Base-by-base conservation (phyloP, 2,329 filamentous ascomycete species). In the Talaromyces sp. region DNA sequence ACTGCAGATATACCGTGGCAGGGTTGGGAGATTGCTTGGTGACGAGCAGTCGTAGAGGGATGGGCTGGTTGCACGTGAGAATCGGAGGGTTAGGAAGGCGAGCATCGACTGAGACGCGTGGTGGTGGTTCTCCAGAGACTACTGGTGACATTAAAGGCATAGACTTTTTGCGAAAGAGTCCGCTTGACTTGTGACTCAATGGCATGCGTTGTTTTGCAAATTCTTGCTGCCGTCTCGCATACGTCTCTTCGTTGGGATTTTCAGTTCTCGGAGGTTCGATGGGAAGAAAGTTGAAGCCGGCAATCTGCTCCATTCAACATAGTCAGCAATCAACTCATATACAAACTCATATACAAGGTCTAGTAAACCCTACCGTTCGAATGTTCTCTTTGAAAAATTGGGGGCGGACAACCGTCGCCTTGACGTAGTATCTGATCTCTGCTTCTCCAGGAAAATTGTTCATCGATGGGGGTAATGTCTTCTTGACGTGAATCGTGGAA, bases 401-500 rank as follows among this genome's bases (percentile, higher is more conserved):
- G 0, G 92, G 91, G n/a, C 92, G 83, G 69, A 92, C 90, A 6
- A 98, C 87, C 0, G 95, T 98, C n/a, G 89, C 91, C 74, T 99
- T 99, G 71, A 98, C 83, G 72, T 90, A 99, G 76, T 99, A 99
- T 66, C 88, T 85, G 62, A 98, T 93, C 75, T 96, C 92, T 24
- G 93, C 93, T 73, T 93, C 86, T 32, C 88, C 89, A 0, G 91
- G 90, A 66, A 95, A 93, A 3, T 91, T 91, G n/a, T 84, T 90
- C 58, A 98, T 79, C 4, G 92, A 96, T 0, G 95, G 95, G 5
- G 95, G 95, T 11, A 99, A 81, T 0, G 93, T 96, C 67, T 87
- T 86, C 70, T 89, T 95, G 64, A 95, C 86, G 77, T 99, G 95
- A 53, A 77, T 78, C 59, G 74, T 72, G 9, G 70, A 73, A 62